These are phyloP conservation scores for Poterioochromonas sp. DNA, from an alignment of 352 stramenopile species.

Conservation along the genomic window DNA sequence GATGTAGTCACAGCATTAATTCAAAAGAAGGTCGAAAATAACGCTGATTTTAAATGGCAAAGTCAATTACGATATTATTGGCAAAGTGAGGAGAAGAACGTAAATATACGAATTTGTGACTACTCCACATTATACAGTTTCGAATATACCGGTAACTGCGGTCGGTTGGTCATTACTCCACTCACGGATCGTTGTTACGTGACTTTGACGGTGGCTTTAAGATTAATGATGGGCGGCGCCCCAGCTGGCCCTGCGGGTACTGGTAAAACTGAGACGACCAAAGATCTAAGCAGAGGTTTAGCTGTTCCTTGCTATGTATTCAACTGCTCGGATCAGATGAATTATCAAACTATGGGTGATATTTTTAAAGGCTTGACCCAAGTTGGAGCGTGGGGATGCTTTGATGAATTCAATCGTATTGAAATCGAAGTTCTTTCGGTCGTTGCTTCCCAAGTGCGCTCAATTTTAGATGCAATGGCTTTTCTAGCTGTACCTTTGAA, in stretches of 20 bases:
- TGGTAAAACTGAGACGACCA: constrained; percentile 93
- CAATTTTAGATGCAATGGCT: constrained; percentile 64
- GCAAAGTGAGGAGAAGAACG: constrained; percentile 47
- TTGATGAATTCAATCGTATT: constrained; percentile 97
- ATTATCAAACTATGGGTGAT: constrained; percentile 93
- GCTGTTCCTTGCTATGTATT: constrained; percentile 92
- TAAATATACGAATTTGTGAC: constrained; percentile 76
- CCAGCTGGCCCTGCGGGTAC: constrained; percentile 75
- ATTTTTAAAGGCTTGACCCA: constrained; percentile 96
- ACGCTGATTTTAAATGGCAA: constrained; percentile 79
- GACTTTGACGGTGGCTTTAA: constrained; percentile 75
- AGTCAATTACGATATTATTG: constrained; percentile 76
- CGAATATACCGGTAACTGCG: constrained; percentile 79
- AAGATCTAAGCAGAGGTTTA: constrained; percentile 84
- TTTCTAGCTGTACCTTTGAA: constrained; percentile 43
- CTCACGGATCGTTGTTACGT: constrained; percentile 85
- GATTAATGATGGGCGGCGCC: constrained; percentile 65
- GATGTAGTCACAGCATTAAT: constrained; percentile 75
- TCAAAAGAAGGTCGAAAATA: constrained; percentile 68
- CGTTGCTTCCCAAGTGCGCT: constrained; percentile 85
- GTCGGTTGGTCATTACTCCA: constrained; percentile 78
- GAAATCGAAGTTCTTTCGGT: constrained; percentile 88
- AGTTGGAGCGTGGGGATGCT: constrained; percentile 93
- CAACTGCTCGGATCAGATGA: constrained; percentile 93
- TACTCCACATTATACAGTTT: constrained; percentile 77